Base-by-base conservation (phyloP, 2,329 filamentous ascomycete genomes). In the Aspergillus jensenii region DNA sequence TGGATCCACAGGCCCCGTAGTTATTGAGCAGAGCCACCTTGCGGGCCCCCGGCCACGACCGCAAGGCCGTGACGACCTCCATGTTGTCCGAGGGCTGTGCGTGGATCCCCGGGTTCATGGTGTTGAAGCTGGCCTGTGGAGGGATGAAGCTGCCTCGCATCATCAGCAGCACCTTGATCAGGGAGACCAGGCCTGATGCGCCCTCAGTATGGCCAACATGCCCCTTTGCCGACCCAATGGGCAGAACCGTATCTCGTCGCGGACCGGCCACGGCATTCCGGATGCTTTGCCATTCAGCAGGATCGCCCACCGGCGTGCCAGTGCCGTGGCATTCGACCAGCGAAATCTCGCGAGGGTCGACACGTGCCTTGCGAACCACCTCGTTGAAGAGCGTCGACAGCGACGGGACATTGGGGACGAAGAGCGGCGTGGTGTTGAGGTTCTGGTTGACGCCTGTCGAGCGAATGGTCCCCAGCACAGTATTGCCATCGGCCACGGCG, bases 1-100 rank as follows among this genome's bases (percentile, higher is more conserved):
- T 56, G 2, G 37, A 45, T 2, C 54, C 54, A 17, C 25, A 39
- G 1, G 54, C 54, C 0, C 54, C 54, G 40, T 51, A 56, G 35
- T 51, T 56, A 33, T 56, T 56, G 39, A 56, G 25, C 17, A 39
- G 37, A 2, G 54, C 47, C n/a, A 51, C 17, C 2, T 33, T 15
- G 3, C 15, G 5, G 2, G 23, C 25, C 0, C 14, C 25, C 3
- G 23, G 23, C 45, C 45, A 48, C 2, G 17, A 23, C 21, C 17
- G 43, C 21, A 45, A 27, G 19, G 19, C 11, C 2, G 19, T 23
- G 19, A 23, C 19, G 4, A 45, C 19, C 19, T 45, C 43, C 43
- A 45, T 45, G 8, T 23, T 23, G 19, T 23, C 43, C 43, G 17
- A 23, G 15, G 43, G 3, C 19, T 23, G 19, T 1, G 43, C 17